Base-by-base conservation (phyloP, 2,329 filamentous ascomycete genomes). In the Rhinocladiella similis region DNA sequence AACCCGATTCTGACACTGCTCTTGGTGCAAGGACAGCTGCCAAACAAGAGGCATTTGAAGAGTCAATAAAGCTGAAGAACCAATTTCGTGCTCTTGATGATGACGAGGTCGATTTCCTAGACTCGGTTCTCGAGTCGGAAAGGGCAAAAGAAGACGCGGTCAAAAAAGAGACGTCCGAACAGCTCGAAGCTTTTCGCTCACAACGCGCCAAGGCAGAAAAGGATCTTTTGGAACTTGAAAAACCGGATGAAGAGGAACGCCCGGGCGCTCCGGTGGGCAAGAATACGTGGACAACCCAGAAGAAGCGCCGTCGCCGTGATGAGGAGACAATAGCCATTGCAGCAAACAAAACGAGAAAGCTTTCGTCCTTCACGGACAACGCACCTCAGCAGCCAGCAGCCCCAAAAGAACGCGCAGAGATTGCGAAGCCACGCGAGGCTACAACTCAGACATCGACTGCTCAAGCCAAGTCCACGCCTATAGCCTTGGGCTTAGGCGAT, bases 121-220 rank as follows among this genome's bases (percentile, higher is more conserved):
- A 86, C 58, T 81, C 80, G 0, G 74, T 87, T 1, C 72, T 83
- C 33, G 82, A 85, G 63, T 79, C 77, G 5, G 81, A 80, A 22
- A 75, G 82, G 22, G 78, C 77, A 19, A 75, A 84, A 66, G 83
- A 86, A 63, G 77, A 74, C 1, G 79, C 76, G 3, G 75, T 86
- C 43, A 80, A 76, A 64, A 81, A 77, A 63, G 82, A 87, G 62
- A 86, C 83, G 0, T 72, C 73, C 4, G 81, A 84, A 60, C 80
- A 83, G 65, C 70, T 87, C 10, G 82, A 84, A 39, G 65, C 75
- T 1, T 87, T 87, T 62, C 78, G 83, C 27, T 77, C 76, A 59
- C 80, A 83, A 64, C 82, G 82, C 57, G 82, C 85, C 60, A 79
- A 83, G 60, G 81, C 78, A 1, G 83, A 86, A 67, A 78, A 78